These are phyloP conservation scores for Septoria linicola DNA, from an alignment of 2,329 filamentous ascomycete species.

Conservation along the genomic window DNA sequence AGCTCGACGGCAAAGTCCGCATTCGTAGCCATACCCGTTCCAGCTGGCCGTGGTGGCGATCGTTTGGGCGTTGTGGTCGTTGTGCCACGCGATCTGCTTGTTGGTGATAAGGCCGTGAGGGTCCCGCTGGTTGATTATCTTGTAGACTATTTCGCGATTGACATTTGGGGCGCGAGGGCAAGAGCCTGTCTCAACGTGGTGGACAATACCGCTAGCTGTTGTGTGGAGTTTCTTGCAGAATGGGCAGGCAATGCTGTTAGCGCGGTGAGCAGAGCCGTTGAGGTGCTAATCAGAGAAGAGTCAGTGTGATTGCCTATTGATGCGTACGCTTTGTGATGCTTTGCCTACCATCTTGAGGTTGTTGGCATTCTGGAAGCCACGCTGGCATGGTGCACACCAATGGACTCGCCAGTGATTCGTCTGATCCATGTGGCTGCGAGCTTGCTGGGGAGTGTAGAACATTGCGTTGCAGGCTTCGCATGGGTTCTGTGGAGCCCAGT, in stretches of 20 bases:
- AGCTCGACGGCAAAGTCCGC: constrained; percentile 53
- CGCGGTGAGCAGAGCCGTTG: constrained; percentile 53
- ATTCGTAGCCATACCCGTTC: constrained; percentile 52
- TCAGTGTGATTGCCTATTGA: too few relatives aligned
- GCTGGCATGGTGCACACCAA: constrained; percentile 34
- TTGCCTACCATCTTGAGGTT: constrained; percentile 29
- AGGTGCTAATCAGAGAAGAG: constrained; percentile 50
- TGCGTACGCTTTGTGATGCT: too few relatives aligned
- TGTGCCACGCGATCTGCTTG: constrained; percentile 51
- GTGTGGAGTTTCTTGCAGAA: constrained; percentile 53
- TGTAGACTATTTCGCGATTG: constrained; percentile 52
- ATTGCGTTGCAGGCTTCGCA: constrained; percentile 38
- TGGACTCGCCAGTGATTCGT: constrained; percentile 35
- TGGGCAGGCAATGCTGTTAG: constrained; percentile 50
- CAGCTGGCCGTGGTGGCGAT: constrained; percentile 45
- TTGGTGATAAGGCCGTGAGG: constrained; percentile 52
- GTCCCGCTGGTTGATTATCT: constrained; percentile 49
- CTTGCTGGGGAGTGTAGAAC: constrained; percentile 15
- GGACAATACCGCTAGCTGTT: constrained; percentile 54
- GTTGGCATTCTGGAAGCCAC: constrained; percentile 37
- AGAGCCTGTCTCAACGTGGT: constrained; percentile 58
- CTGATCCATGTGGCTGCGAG: constrained; percentile 34
- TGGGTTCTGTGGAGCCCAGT: constrained; percentile 29
- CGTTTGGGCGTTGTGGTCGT: constrained; percentile 35
- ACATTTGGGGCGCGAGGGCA: constrained; percentile 50